A percentile compares a stretch with the other conserved stretches of the same genome.
These are phyloP conservation scores for Fusarium sp. DNA, from an alignment of 2,329 filamentous ascomycete species.

Conservation along the genomic window DNA sequence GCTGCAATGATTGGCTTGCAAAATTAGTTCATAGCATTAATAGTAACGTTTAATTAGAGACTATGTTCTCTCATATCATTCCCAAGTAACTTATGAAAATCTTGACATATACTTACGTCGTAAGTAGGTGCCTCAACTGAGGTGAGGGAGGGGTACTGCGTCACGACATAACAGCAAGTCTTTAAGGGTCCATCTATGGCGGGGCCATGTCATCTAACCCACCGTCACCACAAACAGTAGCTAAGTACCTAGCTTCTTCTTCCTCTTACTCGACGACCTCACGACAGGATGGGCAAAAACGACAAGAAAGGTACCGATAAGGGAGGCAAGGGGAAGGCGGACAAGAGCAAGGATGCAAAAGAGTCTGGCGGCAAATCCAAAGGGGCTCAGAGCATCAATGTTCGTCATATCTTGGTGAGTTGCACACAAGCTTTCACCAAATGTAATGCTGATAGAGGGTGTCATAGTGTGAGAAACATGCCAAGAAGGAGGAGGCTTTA, in stretches of 20 bases:
- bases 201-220: constrained; percentile 30
- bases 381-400: constrained; percentile 77
- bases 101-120: neutral
- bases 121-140: neutral
- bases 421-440: neutral
- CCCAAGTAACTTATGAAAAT: neutral
- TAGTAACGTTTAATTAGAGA: neutral
- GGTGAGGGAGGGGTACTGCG: neutral
- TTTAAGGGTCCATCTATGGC: constrained; percentile 35
- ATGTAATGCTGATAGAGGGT: constrained; percentile 17
- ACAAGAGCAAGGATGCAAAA: constrained; percentile 44
- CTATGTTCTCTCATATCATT: neutral
- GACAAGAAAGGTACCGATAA: constrained; percentile 59
- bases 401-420: constrained; percentile 75
- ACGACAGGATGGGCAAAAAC: constrained; percentile 53
- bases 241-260: constrained; percentile 3
- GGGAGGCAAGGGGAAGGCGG: constrained; percentile 43
- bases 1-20: neutral
- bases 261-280: constrained; percentile 15
- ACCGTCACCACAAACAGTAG: constrained; percentile 15
- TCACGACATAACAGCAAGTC: constrained; percentile 15
- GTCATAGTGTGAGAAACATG: constrained; percentile 76
- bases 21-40: constrained; percentile 8
- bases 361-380: constrained; percentile 56
- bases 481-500: constrained; percentile 82